Percentiles rank a stretch among this genome's conserved stretches.
phyloP scores from a whole-genome alignment of 148 eudicot species.

The Rhododendron henanense region DNA sequence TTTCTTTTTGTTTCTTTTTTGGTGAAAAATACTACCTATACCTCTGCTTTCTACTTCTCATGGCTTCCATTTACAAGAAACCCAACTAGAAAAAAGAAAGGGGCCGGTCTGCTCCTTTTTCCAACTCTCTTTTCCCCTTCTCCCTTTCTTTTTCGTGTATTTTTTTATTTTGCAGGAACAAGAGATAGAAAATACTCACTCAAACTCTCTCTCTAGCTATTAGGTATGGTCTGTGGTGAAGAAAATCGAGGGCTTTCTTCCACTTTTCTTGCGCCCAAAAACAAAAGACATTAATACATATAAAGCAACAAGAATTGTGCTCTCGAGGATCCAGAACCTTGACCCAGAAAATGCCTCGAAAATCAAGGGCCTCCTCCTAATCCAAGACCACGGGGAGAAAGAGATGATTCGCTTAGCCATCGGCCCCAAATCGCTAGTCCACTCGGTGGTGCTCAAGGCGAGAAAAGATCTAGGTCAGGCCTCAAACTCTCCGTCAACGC shows the following conservation, averaged over 20 bases:
- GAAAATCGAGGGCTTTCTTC: too few species aligned
- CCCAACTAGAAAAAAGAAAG: not conserved
- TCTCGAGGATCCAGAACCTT: too few species aligned
- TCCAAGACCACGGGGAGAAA: slow-evolving; percentile 41
- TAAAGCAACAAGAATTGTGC: too few species aligned
- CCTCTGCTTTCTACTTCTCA: not conserved
- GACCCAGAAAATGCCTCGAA: too few species aligned
- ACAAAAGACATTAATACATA: too few species aligned
- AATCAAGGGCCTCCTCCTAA: too few species aligned
- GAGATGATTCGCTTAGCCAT: slow-evolving; percentile 91
- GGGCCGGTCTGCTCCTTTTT: not conserved
- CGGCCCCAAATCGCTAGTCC: slow-evolving; percentile 66
- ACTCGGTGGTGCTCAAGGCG: slow-evolving; percentile 58
- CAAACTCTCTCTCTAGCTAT: too few species aligned
- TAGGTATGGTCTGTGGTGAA: too few species aligned
- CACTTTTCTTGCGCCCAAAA: too few species aligned
- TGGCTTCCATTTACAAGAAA: not conserved
- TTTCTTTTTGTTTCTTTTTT: too few species aligned
- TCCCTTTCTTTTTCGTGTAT: not conserved
- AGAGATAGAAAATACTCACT: too few species aligned
- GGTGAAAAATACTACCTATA: not conserved
- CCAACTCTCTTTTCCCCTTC: not conserved
- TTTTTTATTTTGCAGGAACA: too few species aligned
- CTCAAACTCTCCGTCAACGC: slow-evolving; percentile 35
- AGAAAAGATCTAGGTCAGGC: slow-evolving; percentile 58